Evolutionary conservation across 768 basidiomycete species (phyloP), one percentile per base, ranked within the genome.

Genomic region (Amanita molliuscula): DNA sequence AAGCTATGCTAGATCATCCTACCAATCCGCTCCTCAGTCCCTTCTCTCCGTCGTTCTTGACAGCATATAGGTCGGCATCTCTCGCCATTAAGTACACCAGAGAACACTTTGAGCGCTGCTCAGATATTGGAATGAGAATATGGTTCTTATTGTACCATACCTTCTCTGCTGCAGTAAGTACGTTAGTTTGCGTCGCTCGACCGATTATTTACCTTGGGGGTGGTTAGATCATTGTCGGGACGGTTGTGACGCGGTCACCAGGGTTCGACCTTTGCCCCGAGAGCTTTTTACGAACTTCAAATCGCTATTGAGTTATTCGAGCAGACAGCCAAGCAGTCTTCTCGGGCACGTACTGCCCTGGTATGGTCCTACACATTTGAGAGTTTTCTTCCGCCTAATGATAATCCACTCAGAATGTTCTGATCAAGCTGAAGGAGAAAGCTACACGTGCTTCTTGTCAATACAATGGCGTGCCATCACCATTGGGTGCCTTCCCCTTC

Each of bases 241-340:
- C 76, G 2, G 72, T 81, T n/a, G 77, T 80, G n/a, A 75, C 76
- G 1, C 71, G 76, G 13, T 74, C 72, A 6, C 78, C 79, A n/a
- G 1, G 69, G 62, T 43, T 77, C 71, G 3, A 73, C 65, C 36
- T 67, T 79, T 18, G 74, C 78, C 0, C 54, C 69, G 0, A 72
- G 70, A 52, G 78, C 79, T 0, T 62, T 79, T 40, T 54, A 67
- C 7, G 76, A 81, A 53, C 63, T 81, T 21, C 67, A 68, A 16
- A 57, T 70, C 3, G 75, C 75, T 1, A 60, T 76, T 5, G 63
- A 67, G 3, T 56, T 79, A 3, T 79, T 78, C 48, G 67, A 76
- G 52, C 62, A 63, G 50, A 68, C 71, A 1, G 69, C 77, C 5
- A 51, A 57, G 6, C 65, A 73, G 20, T 76, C 72, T 7, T 65